Percentiles rank a stretch among this genome's conserved stretches.
phyloP scores from a whole-genome alignment of 495 filamentous ascomycete species.

The Xylaria castorea region DNA sequence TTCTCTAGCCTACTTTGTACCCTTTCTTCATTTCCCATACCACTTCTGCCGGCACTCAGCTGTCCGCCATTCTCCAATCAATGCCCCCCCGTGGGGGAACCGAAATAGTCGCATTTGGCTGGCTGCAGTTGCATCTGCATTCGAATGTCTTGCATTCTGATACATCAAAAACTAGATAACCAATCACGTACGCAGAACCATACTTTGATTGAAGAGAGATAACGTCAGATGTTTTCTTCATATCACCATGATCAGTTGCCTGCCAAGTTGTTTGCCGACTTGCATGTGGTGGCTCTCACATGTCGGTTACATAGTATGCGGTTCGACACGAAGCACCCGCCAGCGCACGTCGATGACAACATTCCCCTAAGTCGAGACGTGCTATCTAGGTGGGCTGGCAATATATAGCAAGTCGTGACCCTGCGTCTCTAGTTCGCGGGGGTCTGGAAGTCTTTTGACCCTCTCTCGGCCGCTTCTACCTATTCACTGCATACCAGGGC shows the following conservation, averaged over 20 bases:
- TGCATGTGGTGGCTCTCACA: background rate
- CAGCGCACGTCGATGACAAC: slow-evolving; percentile 4
- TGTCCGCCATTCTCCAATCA: slow-evolving; percentile 10
- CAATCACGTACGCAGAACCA: slow-evolving; percentile 16
- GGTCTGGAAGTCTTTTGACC: slow-evolving; percentile 12
- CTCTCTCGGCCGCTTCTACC: background rate
- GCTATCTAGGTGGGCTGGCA: background rate
- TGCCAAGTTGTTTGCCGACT: background rate
- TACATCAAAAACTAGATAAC: slow-evolving; percentile 9
- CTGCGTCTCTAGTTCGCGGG: background rate
- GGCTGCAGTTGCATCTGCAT: slow-evolving; percentile 12
- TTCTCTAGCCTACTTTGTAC: background rate
- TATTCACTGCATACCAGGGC: background rate
- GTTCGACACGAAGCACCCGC: background rate
- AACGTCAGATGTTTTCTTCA: slow-evolving; percentile 19
- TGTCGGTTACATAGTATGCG: background rate
- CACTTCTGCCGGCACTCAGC: background rate
- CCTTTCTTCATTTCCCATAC: background rate
- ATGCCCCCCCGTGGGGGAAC: background rate
- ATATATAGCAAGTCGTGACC: slow-evolving; percentile 12
- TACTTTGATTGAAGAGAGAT: slow-evolving; percentile 3
- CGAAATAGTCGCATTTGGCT: slow-evolving; percentile 2
- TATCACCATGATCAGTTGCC: slow-evolving; percentile 11
- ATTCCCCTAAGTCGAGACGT: background rate
- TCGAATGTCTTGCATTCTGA: slow-evolving; percentile 17